Evolutionary conservation across 106 monocot species (phyloP).

Genomic region (Dendrobium nobile): DNA sequence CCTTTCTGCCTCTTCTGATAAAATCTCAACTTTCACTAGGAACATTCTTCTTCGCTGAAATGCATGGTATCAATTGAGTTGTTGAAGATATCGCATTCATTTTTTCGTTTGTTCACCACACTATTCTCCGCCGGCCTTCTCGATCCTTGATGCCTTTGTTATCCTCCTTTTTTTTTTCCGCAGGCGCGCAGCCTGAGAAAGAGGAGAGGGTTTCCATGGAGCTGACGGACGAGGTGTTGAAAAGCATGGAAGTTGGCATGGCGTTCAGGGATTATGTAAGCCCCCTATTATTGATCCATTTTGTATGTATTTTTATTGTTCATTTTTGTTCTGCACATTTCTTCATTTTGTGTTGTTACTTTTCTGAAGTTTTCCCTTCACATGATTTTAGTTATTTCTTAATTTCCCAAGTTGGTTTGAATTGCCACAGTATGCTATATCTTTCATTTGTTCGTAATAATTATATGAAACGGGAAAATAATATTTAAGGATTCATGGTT

Average conservation of each 20-base stretch:
- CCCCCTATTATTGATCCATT: not conserved
- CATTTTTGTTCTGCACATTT: not conserved
- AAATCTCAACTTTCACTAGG: not conserved
- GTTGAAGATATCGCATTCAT: not conserved
- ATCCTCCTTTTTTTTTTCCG: not conserved
- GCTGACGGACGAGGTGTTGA: slow-evolving; percentile 72
- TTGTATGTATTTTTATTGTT: not conserved
- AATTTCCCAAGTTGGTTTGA: not conserved
- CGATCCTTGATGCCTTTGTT: not conserved
- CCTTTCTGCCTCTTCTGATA: not conserved
- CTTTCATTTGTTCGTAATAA: not conserved
- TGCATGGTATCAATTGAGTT: not conserved
- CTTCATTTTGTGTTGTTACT: not conserved
- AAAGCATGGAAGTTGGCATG: slow-evolving; percentile 98
- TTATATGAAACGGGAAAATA: not conserved
- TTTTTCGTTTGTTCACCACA: not conserved
- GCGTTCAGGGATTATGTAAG: slow-evolving; percentile 95
- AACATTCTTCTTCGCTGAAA: not conserved
- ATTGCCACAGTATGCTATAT: not conserved
- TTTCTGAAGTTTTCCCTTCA: not conserved
- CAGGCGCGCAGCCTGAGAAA: slow-evolving; percentile 21
- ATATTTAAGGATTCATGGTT: not conserved
- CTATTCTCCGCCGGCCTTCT: not conserved
- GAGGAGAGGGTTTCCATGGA: slow-evolving; percentile 69
- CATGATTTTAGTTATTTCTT: not conserved